Conservation (phyloP, 1,284 basidiomycete species). For the Tilletiaria anomala region DNA sequence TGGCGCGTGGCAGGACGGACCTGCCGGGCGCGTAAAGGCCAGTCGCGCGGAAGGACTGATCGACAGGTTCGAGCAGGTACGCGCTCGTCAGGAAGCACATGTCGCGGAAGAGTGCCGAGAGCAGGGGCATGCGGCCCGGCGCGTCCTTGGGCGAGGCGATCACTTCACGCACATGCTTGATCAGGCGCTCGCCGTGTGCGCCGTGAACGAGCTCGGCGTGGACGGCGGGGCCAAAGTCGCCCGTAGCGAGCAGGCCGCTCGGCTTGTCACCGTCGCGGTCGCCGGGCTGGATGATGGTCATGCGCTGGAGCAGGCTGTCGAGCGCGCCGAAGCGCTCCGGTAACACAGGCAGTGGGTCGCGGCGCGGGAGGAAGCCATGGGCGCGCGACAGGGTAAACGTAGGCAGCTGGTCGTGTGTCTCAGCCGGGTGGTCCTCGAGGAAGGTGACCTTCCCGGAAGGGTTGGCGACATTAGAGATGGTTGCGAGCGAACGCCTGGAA, state of each 20-base stretch:
- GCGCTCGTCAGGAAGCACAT: conserved; percentile 32
- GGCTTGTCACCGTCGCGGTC: conserved; percentile 13
- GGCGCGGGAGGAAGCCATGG: conserved; percentile 20
- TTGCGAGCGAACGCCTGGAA: too few species aligned
- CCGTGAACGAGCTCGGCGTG: conserved; percentile 14
- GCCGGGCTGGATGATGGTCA: conserved; percentile 33
- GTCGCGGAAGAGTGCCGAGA: conserved; percentile 36
- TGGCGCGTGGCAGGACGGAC: conserved; percentile 12
- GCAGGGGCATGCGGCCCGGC: conserved; percentile 7
- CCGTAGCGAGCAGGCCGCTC: conserved; percentile 24
- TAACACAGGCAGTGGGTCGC: conserved; percentile 21
- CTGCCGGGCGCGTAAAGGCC: conserved; percentile 24
- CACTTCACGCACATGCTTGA: conserved; percentile 13
- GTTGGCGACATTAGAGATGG: too few species aligned
- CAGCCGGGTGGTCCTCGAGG: neutral
- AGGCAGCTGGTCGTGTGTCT: neutral
- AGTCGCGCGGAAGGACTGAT: conserved; percentile 18
- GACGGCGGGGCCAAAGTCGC: conserved; percentile 28
- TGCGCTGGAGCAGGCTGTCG: conserved; percentile 22
- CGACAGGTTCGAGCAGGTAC: conserved; percentile 32
- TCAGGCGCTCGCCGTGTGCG: conserved; percentile 8
- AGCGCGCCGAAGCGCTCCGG: conserved; percentile 17
- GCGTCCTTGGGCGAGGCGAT: conserved; percentile 9
- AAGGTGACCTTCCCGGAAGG: too few species aligned
- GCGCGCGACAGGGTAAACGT: conserved; percentile 4